These are phyloP conservation scores for Achaetomium macrosporum DNA, from an alignment of 2,329 filamentous ascomycete species.

Conservation along the genomic window DNA sequence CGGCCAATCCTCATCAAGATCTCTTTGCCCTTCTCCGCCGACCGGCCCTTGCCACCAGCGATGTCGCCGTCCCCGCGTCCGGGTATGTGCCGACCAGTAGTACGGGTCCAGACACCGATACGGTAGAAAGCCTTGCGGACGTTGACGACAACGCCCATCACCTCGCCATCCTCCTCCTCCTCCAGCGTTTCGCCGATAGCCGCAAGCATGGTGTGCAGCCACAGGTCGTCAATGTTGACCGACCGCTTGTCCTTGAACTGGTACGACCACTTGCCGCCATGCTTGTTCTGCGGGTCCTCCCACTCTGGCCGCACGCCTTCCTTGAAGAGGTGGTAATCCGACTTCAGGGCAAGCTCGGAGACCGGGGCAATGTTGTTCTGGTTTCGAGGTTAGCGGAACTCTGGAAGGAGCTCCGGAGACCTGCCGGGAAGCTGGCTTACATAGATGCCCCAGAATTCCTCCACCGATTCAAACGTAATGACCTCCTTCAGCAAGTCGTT, in stretches of 20 bases:
- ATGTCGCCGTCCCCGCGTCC: slow-evolving; percentile 67
- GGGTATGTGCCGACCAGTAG: slow-evolving; percentile 77
- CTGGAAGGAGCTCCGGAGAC: not conserved
- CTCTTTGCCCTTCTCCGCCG: slow-evolving; percentile 75
- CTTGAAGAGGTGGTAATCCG: slow-evolving; percentile 99
- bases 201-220: slow-evolving; percentile 94
- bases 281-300: slow-evolving; percentile 98
- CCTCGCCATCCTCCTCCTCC: slow-evolving; percentile 87
- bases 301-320: slow-evolving; percentile 93
- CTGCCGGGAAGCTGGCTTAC: slow-evolving; percentile 51
- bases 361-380: slow-evolving; percentile 98
- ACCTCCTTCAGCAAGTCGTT: slow-evolving; percentile 97
- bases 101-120: slow-evolving; percentile 95
- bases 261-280: slow-evolving; percentile 98
- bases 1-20: slow-evolving; percentile 78
- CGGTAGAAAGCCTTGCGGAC: slow-evolving; percentile 98
- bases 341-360: slow-evolving; percentile 93
- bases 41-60: slow-evolving; percentile 71
- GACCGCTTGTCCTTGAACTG: slow-evolving; percentile 93
- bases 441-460: slow-evolving; percentile 99
- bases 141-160: slow-evolving; percentile 99
- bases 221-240: slow-evolving; percentile 88
- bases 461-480: slow-evolving; percentile 96
- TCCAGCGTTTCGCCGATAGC: slow-evolving; percentile 98
- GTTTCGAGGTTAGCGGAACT: slow-evolving; percentile 6